These are phyloP conservation scores for Zymoseptoria brevis DNA, from an alignment of 2,329 filamentous ascomycete genomes.

Conservation along the genomic window DNA sequence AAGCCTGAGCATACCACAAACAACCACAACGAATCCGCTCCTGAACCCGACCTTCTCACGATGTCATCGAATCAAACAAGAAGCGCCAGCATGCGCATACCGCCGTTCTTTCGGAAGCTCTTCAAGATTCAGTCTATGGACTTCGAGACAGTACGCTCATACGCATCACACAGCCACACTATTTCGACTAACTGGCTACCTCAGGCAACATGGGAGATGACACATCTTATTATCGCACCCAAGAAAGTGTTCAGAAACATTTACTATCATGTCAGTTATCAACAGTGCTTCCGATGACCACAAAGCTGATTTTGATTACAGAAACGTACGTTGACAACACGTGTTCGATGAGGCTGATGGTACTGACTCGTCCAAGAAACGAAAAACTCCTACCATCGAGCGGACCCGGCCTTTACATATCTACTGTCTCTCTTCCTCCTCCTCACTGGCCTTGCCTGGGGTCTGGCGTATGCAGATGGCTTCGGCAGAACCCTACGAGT, in stretches of 20 bases:
- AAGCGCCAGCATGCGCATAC: conserved; percentile 49
- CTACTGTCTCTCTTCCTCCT: conserved; percentile 58
- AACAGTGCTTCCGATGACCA: background rate
- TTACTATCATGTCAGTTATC: conserved; percentile 54
- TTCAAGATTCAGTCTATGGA: conserved; percentile 70
- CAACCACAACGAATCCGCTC: background rate
- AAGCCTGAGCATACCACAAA: background rate
- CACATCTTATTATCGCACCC: conserved; percentile 57
- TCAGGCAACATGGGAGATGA: conserved; percentile 62
- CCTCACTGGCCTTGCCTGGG: conserved; percentile 50
- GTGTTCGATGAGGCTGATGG: conserved; percentile 3
- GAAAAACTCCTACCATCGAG: conserved; percentile 62
- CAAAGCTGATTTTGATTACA: conserved; percentile 1
- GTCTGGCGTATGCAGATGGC: conserved; percentile 46
- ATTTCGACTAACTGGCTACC: background rate
- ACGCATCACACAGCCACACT: background rate
- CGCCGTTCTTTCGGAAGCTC: conserved; percentile 59
- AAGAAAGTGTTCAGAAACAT: conserved; percentile 65
- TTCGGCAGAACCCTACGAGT: conserved; percentile 38
- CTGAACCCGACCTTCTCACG: background rate
- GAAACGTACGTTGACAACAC: conserved; percentile 1
- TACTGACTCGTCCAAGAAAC: conserved; percentile 40
- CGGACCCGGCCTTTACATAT: conserved; percentile 63
- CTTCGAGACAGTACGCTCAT: conserved; percentile 51
- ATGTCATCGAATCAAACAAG: conserved; percentile 32